These are phyloP conservation scores for Bruguiera gymnorhiza DNA, from an alignment of 345 rosid species.

Conservation along the genomic window DNA sequence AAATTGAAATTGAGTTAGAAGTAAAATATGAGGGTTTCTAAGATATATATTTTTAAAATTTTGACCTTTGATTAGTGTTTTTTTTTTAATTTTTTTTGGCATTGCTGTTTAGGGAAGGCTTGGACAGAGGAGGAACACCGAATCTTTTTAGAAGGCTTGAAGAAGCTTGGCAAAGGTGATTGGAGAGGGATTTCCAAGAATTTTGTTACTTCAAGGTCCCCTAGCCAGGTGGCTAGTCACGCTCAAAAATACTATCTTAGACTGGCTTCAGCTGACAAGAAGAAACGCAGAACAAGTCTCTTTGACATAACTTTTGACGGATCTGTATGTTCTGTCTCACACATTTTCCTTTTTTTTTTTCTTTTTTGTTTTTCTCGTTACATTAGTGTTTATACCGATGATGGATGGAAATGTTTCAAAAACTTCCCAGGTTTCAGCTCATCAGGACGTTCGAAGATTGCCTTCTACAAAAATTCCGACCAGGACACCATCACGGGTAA, in stretches of 20 bases:
- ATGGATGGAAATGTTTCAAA: not conserved
- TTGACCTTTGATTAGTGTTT: not conserved
- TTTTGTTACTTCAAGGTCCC: conserved; percentile 49
- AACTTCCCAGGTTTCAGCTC: conserved; percentile 10
- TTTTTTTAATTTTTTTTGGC: too few relatives aligned
- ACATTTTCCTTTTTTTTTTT: not conserved
- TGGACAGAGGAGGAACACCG: conserved; percentile 71
- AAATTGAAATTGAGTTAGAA: too few relatives aligned
- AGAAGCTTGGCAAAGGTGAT: conserved; percentile 58
- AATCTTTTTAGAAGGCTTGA: conserved; percentile 45
- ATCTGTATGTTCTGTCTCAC: conserved; percentile 13
- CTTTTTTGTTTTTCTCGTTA: not conserved
- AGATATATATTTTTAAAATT: not conserved
- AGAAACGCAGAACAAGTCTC: conserved; percentile 55
- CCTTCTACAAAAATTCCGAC: not conserved
- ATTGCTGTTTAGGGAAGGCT: conserved; percentile 40
- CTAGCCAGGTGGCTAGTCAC: conserved; percentile 73
- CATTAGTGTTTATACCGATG: not conserved
- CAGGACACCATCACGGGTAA: conserved; percentile 8
- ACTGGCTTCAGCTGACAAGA: conserved; percentile 30
- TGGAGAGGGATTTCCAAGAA: conserved; percentile 64
- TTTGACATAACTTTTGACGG: conserved; percentile 44
- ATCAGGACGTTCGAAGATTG: not conserved
- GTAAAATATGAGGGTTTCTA: too few relatives aligned
- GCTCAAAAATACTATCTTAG: conserved; percentile 70